Evolutionary conservation across 129 eudicot genomes (phyloP), one percentile per base, ranked within the genome.

Genomic region (Flaveria robusta): DNA sequence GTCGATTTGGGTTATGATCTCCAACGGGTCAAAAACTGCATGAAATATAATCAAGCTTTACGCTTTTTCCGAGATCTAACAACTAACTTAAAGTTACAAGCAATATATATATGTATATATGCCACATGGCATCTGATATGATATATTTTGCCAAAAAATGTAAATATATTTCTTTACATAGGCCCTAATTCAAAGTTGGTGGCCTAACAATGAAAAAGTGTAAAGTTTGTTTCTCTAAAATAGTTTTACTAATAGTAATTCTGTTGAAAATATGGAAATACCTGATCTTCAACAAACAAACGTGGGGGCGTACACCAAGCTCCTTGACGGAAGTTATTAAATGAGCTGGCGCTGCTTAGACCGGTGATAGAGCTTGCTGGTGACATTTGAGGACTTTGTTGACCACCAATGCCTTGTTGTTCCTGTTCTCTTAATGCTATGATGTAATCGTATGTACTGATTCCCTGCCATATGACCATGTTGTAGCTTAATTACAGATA

Each of bases 291-390:
- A 20, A 95, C 85, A 51, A 95, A 95, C 64, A 95, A 71, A 24
- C 99, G 90, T 14, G 99, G 99, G 50, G 99, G 99, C 1, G 99
- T 95, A 72, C 99, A 95, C 97, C 97, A 95, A 45, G 97, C 96
- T n/a, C 96, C 96, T 79, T 90, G 89, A 62, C 88, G 97, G 83
- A 91, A 91, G 72, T 83, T 82, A 72, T 84, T 91, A 62, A 89
- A 91, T 43, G 99, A 95, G 74, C 99, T 95, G 22, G 92, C 87
- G 74, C 99, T 95, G 81, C 99, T 95, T 75, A 95, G 76, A 79
- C 97, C 93, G 37, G 99, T 95, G 31, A 91, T 80, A 26, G 99
- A 95, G 84, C 99, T 95, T 74, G 84, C 92, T 23, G 85, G 93
- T 22, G 99, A 95, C 99, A 91, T 89, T 74, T 95, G 99, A 41